Evolutionary conservation across 768 basidiomycete species (phyloP), one percentile per base, ranked within the genome.

Genomic region (Kwoniella dendrophila): DNA sequence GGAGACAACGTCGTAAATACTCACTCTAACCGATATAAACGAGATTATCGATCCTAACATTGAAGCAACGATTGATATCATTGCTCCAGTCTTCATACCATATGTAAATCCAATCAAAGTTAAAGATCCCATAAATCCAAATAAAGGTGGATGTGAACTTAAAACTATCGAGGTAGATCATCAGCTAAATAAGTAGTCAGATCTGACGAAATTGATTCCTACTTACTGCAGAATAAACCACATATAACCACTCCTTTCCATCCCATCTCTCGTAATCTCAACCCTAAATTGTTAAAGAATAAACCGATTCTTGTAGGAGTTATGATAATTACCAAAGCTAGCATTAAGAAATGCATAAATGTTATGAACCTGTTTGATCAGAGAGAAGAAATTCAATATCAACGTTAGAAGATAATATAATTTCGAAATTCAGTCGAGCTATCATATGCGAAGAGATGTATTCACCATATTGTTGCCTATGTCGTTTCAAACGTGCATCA

Each of bases 91-190:
- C 74, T 73, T 73, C 26, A 77, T 47, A 0, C 78, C 78, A 49
- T 75, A 79, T 1, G 74, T 74, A 58, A 76, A 79, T 10, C 78
- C 78, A 38, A 79, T 79, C 6, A 79, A 67, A 7, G 76, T 77
- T 43, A 79, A 55, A 12, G 71, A 73, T 5, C 67, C 73, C 40
- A 69, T 67, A 32, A 76, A 79, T 4, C 78, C 78, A 47, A 79
- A 76, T 27, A 79, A 59, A 5, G 78, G 78, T 27, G 78, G 78
- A 56, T 79, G 78, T 6, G 74, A 74, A 20, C 74, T 62, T 14
- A 79, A 61, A 30, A 77, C 77, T 77, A 57, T 4, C n/a, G n/a
- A 38, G 36, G 18, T 38, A 18, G 18, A 38, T 18, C 8, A 8
- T 8, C 18, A 18, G 32, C 8, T 14, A 27, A 29, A 22, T 10